Evolutionary conservation across 2,329 filamentous ascomycete species (phyloP).

Genomic region (Hymenoscyphus infarciens): DNA sequence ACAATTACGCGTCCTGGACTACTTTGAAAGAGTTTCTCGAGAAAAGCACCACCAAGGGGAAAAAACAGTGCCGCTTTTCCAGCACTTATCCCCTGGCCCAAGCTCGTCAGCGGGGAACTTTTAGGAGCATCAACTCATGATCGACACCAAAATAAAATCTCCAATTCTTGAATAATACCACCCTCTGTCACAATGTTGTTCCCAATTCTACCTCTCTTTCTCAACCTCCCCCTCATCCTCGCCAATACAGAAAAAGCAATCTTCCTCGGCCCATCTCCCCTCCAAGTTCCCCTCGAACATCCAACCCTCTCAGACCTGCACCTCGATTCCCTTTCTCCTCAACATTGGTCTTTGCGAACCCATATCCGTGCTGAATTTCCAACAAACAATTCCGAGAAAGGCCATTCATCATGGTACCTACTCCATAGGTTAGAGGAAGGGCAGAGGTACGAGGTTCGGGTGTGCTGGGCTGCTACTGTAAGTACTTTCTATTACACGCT

Average conservation of each 20-base stretch:
- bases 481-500: too few species aligned
- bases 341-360: constrained; percentile 54
- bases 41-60: too few species aligned
- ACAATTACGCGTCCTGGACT: too few species aligned
- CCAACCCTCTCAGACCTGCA: constrained; percentile 58
- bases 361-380: constrained; percentile 68
- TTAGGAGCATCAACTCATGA: not conserved
- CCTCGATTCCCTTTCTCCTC: constrained; percentile 62
- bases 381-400: constrained; percentile 46
- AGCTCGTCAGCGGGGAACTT: too few species aligned
- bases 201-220: constrained; percentile 21
- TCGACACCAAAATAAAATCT: not conserved
- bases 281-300: constrained; percentile 52
- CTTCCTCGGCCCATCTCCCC: constrained; percentile 67
- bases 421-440: constrained; percentile 66
- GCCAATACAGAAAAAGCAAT: constrained; percentile 92
- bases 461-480: constrained; percentile 93
- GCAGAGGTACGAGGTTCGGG: constrained; percentile 82
- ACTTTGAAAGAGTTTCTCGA: too few species aligned
- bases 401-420: constrained; percentile 72
- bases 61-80: too few species aligned
- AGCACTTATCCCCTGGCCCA: too few species aligned
- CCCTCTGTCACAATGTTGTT: constrained; percentile 14
- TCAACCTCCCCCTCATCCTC: constrained; percentile 29
- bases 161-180: not conserved